Evolutionary conservation across 805 yeast genomes (phyloP), one percentile per base, ranked within the genome.

Genomic region (Candida bentonensis): DNA sequence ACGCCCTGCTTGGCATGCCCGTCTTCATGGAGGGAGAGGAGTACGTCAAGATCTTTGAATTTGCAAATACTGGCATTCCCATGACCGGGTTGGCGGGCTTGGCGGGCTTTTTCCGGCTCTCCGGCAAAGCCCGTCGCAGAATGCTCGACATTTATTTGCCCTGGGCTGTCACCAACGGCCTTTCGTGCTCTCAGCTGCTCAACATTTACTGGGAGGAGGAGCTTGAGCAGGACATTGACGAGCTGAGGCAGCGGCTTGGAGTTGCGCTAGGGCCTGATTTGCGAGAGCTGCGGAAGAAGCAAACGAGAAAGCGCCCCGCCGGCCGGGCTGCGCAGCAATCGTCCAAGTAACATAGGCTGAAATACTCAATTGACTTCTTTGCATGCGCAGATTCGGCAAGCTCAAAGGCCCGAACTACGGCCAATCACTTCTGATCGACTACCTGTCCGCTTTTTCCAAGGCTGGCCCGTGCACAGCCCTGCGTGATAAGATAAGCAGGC

Each of bases 1-100:
- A 92, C 58, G 84, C 97, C 1, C 70, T 92, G 23, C 82, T 94
- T 0, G 89, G 94, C 15, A 69, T 85, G 42, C 97, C 97, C 0
- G 83, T 88, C 41, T 79, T 83, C 39, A 75, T 92, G 51, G 97
- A 92, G 57, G 98, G 98, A n/a, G 98, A 92, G 58, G 80, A 92
- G 44, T 86, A 96, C 0, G 81, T 92, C 17, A 92, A 92, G 62
- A 82, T 87, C 41, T 78, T 92, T 53, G 98, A 89, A 61, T 94
- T 79, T 55, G 81, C 92, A 56, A 89, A 92, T 60, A 73, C 89
- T 47, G 94, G 94, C 3, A 76, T 92, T 40, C 96, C 96, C 13
- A 88, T 89, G 94, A 87, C 96, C 2, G 95, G 95, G 0, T 60
- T 92, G 42, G 96, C 96, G 0, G 88, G 95, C 0, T 53, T 84